These are phyloP conservation scores for Monosporascus sp. DNA, from an alignment of 2,329 filamentous ascomycete genomes.

Conservation along the genomic window DNA sequence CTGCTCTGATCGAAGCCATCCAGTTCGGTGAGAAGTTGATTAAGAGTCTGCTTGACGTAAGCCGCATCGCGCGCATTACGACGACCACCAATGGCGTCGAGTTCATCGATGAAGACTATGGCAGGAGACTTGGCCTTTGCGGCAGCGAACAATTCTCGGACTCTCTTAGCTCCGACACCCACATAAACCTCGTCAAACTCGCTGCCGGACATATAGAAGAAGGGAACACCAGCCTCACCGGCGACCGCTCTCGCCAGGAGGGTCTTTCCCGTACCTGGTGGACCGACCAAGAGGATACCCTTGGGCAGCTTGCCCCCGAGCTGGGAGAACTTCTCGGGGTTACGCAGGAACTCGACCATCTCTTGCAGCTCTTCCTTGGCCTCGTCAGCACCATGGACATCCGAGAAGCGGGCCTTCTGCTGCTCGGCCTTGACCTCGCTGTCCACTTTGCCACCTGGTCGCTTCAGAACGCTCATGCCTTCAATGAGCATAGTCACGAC, in stretches of 20 bases:
- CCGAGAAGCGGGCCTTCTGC: constrained; percentile 84
- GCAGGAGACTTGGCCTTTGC: constrained; percentile 82
- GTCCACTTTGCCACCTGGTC: constrained; percentile 63
- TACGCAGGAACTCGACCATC: constrained; percentile 91
- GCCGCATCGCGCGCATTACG: constrained; percentile 88
- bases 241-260: constrained; percentile 92
- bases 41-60: constrained; percentile 95
- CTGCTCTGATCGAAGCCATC: constrained; percentile 95
- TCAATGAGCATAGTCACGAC: constrained; percentile 80
- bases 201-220: constrained; percentile 99
- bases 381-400: constrained; percentile 96
- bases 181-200: constrained; percentile 99
- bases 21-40: constrained; percentile 92
- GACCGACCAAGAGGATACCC: constrained; percentile 89
- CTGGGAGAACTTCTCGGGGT: constrained; percentile 87
- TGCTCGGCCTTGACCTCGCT: constrained; percentile 89
- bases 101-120: constrained; percentile 93
- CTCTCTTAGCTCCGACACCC: constrained; percentile 91
- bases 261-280: constrained; percentile 96
- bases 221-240: constrained; percentile 93
- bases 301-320: constrained; percentile 96
- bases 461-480: constrained; percentile 72
- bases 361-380: constrained; percentile 98
- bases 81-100: constrained; percentile 92
- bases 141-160: constrained; percentile 83